Evolutionary conservation across 1,139 yeast genomes (phyloP).

Genomic region (Suhomyces chickasaworum): DNA sequence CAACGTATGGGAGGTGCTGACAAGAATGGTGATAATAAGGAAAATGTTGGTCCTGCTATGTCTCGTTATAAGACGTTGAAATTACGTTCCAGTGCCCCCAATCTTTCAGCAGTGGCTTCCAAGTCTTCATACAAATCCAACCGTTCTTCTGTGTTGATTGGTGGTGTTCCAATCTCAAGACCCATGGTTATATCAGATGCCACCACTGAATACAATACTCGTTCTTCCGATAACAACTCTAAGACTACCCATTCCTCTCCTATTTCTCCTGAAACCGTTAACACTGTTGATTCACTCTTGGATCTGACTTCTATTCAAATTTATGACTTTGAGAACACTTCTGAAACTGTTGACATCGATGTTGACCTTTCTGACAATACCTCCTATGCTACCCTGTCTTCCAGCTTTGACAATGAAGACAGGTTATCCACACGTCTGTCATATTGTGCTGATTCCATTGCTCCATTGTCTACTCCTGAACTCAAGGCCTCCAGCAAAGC

Average conservation of each 20-base stretch:
- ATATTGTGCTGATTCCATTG: not conserved
- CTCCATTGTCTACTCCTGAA: not conserved
- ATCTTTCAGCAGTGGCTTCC: slow-evolving; percentile 16
- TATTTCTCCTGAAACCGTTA: slow-evolving; percentile 17
- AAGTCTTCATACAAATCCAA: slow-evolving; percentile 10
- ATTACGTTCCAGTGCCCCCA: slow-evolving; percentile 30
- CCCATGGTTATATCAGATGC: slow-evolving; percentile 10
- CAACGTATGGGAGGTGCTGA: slow-evolving; percentile 8
- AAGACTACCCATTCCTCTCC: slow-evolving; percentile 10
- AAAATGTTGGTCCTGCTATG: slow-evolving; percentile 8
- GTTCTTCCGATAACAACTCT: not conserved
- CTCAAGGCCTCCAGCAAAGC: not conserved
- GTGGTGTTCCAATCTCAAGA: slow-evolving; percentile 11
- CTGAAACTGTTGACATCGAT: slow-evolving; percentile 10
- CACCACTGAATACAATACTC: not conserved
- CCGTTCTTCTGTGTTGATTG: slow-evolving; percentile 11
- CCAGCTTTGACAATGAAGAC: slow-evolving; percentile 1
- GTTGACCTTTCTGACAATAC: slow-evolving; percentile 10
- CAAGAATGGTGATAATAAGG: slow-evolving; percentile 11
- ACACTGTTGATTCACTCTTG: slow-evolving; percentile 23
- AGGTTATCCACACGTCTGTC: not conserved
- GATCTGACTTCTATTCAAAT: slow-evolving; percentile 27
- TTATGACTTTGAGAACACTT: slow-evolving; percentile 21
- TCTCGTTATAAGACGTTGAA: slow-evolving; percentile 18
- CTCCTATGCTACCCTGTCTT: slow-evolving; percentile 6